Evolutionary conservation across 768 basidiomycete species (phyloP), one percentile per base, ranked within the genome.

Genomic region (Calocera viscosa): DNA sequence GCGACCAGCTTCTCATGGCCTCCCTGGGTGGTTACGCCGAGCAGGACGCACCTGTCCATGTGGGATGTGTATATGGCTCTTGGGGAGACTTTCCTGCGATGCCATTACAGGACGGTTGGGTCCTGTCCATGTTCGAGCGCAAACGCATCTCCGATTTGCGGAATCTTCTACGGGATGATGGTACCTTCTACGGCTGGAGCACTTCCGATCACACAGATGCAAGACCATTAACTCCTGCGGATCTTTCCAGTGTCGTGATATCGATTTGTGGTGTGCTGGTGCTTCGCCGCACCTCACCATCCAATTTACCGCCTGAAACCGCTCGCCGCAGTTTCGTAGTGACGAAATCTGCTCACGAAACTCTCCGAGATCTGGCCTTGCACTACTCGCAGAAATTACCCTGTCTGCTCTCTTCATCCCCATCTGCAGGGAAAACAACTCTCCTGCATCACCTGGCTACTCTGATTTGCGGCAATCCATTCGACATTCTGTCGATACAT

Each of bases 341-440:
- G 11, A 94, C 91, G 0, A 77, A 83, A 0, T 82, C 89, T 0
- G 80, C 88, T 1, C 77, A 80, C 1, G 64, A 77, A 19, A 80
- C 88, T 1, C 80, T 95, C 8, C 83, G 81, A 5, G 73, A 80
- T 17, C 79, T 97, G 35, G 86, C 87, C 0, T 73, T 85, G 14
- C 81, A 86, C 67, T 71, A 88, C 1, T 88, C 87, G 0, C 79
- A 86, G 41, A 84, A 88, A 1, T 75, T 88, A 0, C 94, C 96
- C 2, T 84, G 84, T 12, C 85, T 99, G 16, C 74, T 99, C 17
- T 89, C 91, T 0, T 92, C 94, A 0, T 77, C 90, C 0, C 86
- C 93, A 0, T 94, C 93, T 0, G 85, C 91, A 1, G 96, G 96
- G 64, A 98, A 98, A 74, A 84, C 88, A 0, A 80, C 92, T 3